Conservation (phyloP, 2,329 filamentous ascomycete species). For the Xylogone sp. region DNA sequence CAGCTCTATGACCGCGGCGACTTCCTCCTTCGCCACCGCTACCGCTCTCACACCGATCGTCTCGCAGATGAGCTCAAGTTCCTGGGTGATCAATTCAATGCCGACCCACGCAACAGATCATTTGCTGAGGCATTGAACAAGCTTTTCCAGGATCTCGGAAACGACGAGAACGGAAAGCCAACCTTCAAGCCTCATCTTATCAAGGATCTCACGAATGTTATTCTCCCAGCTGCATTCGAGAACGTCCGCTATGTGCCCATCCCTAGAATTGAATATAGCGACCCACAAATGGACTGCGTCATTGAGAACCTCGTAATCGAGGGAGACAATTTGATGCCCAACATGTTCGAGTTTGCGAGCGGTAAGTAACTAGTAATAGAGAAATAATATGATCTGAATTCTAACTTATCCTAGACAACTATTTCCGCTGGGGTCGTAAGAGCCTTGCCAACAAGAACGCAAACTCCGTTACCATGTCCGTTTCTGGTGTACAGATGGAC, state of each 20-base stretch:
- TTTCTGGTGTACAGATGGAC: slow-evolving; percentile 90
- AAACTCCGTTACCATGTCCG: slow-evolving; percentile 77
- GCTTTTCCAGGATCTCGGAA: slow-evolving; percentile 86
- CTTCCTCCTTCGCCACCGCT: slow-evolving; percentile 84
- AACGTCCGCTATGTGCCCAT: slow-evolving; percentile 86
- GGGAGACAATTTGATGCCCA: slow-evolving; percentile 95
- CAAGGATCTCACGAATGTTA: slow-evolving; percentile 83
- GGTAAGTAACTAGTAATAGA: slow-evolving; percentile 32
- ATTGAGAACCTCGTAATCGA: slow-evolving; percentile 95
- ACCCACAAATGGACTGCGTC: slow-evolving; percentile 78
- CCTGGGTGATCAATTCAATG: slow-evolving; percentile 81
- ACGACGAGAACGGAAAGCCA: slow-evolving; percentile 78
- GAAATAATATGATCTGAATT: not conserved
- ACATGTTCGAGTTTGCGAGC: slow-evolving; percentile 79
- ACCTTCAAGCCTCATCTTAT: slow-evolving; percentile 90
- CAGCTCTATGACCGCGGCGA: slow-evolving; percentile 79
- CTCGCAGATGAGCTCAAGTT: slow-evolving; percentile 90
- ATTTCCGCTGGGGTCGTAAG: slow-evolving; percentile 93
- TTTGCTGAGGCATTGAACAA: slow-evolving; percentile 76
- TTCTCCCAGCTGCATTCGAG: slow-evolving; percentile 79
- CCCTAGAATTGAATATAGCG: slow-evolving; percentile 89
- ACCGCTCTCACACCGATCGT: slow-evolving; percentile 79
- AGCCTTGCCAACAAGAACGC: slow-evolving; percentile 74
- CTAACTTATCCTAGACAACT: slow-evolving; percentile 58
- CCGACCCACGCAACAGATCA: slow-evolving; percentile 79